phyloP scores from a whole-genome alignment of 129 eudicot genomes.

The Kitagawia praeruptora region DNA sequence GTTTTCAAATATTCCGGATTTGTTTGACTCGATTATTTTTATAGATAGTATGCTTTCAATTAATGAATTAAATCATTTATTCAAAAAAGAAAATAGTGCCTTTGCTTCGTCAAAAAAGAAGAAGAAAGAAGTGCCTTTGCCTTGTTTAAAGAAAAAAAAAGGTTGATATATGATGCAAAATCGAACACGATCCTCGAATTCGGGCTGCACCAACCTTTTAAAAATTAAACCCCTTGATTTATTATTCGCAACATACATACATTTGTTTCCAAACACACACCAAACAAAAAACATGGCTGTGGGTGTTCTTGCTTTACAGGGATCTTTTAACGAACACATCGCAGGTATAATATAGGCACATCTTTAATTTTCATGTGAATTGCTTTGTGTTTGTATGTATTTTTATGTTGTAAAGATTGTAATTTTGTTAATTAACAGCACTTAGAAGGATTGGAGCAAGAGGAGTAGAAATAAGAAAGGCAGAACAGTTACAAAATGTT shows the following conservation, averaged over 20 bases:
- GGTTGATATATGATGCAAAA: neutral
- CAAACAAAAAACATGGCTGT: slow-evolving; percentile 26
- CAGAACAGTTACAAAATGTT: slow-evolving; percentile 64
- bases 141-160: too few relatives aligned
- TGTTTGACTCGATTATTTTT: too few relatives aligned
- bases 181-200: neutral
- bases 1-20: too few relatives aligned
- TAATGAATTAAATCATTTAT: too few relatives aligned
- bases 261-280: neutral
- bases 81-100: too few relatives aligned
- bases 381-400: neutral
- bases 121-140: too few relatives aligned
- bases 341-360: slow-evolving; percentile 29
- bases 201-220: neutral
- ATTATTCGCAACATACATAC: too few relatives aligned
- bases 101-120: too few relatives aligned
- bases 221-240: too few relatives aligned
- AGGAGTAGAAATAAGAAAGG: slow-evolving; percentile 71
- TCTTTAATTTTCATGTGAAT: neutral
- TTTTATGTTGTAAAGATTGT: neutral
- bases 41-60: too few relatives aligned
- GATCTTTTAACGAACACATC: slow-evolving; percentile 93
- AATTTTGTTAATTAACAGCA: slow-evolving; percentile 23
- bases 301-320: slow-evolving; percentile 94
- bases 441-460: slow-evolving; percentile 74